Base-by-base conservation (phyloP, 192 early-diverging fungal genomes). In the Coemansia sp. region DNA sequence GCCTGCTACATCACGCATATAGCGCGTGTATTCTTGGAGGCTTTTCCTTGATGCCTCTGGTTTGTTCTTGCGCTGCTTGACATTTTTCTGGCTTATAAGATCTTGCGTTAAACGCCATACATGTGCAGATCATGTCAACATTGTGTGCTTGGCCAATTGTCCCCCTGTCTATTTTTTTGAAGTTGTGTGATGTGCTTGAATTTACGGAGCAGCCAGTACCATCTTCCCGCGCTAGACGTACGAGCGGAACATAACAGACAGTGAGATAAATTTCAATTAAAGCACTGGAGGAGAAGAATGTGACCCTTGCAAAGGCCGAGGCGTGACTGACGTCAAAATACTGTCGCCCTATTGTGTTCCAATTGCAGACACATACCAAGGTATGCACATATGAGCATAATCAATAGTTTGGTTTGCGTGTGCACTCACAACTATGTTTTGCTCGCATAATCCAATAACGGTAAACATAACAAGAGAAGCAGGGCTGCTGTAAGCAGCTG, bases 81-180 rank as follows among this genome's bases (percentile, higher is more conserved):
- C 27, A 55, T 31, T 31, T 55, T 31, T 32, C 14, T 58, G 27
- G 55, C 55, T 58, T 34, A 58, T 32, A 17, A 34, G 31, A 34
- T 58, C 29, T 58, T 34, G 29, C 29, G 15, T 15, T 58, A 34
- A 17, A 12, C 55, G 55, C 55, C 55, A 58, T 58, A 58, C 55
- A 58, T 32, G 45, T 55, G 27, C 27, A 58, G 27, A 58, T 58
- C 55, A 58, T 58, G 55, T 32, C 55, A 58, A 12, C 55, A 58
- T 58, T 58, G 55, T 58, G 21, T 50, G 50, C 10, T 2, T 2
- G 27, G 29, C 14, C 17, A 34, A 8, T 10, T n/a, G 55, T 29
- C 31, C 14, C 27, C 51, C 10, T 55, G 27, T 29, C 51, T 53
- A 53, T 29, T 50, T 50, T 21, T 21, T 19, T 50, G 1, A 50